Base-by-base conservation (phyloP, 495 filamentous ascomycete species). In the Apodospora peruviana region DNA sequence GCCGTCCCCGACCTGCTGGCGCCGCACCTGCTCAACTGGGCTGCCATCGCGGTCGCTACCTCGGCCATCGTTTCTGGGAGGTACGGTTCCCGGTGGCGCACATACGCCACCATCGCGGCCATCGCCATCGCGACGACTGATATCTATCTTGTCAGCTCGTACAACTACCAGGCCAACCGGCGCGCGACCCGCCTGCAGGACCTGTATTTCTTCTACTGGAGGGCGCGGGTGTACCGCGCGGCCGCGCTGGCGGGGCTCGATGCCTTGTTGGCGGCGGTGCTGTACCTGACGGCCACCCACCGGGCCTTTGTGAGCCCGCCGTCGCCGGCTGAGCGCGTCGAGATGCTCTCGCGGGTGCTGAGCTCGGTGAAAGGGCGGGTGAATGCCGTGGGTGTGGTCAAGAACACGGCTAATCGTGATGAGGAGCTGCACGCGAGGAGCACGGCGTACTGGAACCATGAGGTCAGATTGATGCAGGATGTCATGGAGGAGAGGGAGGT, bases 221-320 rank as follows among this genome's bases (percentile, higher is more conserved):
- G 67, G 5, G 71, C 84, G 56, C 78, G 79, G 2, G 52, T 82
- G 0, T 66, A 75, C 16, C 80, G 93, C 1, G 72, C 71, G 10
- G 39, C 85, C 5, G 62, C 64, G 0, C 76, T 97, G 1, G 78
- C 78, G 0, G 47, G 74, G 2, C 69, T 85, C 1, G 86, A 97
- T 61, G 62, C 53, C 1, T n/a, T 75, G 5, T 64, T 88, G 1
- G 84, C 81, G 0, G 60, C 61, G 12, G 62, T 85, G 5, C 66
- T 96, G 12, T 96, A 84, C 66, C 71, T 90, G 12, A 79, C 84
- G 0, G 78, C 81, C 19, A 96, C 93, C 17, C 86, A 91, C 56
- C 80, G 91, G 12, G 69, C 71, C 1, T 73, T 76, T 62, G 66
- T 56, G 29, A 68, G 27, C 62, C 76, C 63, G 22, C 68, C 66